These are phyloP conservation scores for Cardamine occulta DNA, from an alignment of 345 rosid species.

Conservation along the genomic window DNA sequence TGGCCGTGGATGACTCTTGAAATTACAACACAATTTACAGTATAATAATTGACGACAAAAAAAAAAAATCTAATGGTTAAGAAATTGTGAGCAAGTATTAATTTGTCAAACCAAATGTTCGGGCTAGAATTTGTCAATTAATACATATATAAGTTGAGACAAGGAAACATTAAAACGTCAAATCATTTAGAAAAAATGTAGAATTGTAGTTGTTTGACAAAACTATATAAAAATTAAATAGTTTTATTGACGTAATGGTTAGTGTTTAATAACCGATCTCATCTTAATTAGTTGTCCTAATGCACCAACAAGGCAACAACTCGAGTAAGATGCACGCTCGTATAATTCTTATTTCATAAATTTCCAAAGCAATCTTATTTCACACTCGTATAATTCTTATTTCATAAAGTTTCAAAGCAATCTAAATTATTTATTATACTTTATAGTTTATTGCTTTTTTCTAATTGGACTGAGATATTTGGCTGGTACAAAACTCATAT, in stretches of 20 bases:
- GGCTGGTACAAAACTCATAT: constrained; percentile 10
- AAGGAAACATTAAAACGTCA: constrained; percentile 21
- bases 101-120: constrained; percentile 13
- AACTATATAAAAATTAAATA: background rate
- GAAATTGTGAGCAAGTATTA: constrained; percentile 13
- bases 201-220: constrained; percentile 3
- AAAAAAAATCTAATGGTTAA: background rate
- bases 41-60: constrained; percentile 18
- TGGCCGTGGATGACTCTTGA: background rate
- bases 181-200: constrained; percentile 20
- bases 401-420: background rate
- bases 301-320: constrained; percentile 24
- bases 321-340: background rate
- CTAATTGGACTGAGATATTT: constrained; percentile 1
- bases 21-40: background rate
- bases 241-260: background rate
- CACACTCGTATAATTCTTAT: background rate
- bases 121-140: background rate
- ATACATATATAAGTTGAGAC: background rate
- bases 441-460: background rate
- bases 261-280: constrained; percentile 8
- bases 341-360: background rate
- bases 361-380: background rate
- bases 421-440: background rate
- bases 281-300: constrained; percentile 39